Conservation (phyloP, 192 early-diverging fungal species). For the Backusella liffmaniae region DNA sequence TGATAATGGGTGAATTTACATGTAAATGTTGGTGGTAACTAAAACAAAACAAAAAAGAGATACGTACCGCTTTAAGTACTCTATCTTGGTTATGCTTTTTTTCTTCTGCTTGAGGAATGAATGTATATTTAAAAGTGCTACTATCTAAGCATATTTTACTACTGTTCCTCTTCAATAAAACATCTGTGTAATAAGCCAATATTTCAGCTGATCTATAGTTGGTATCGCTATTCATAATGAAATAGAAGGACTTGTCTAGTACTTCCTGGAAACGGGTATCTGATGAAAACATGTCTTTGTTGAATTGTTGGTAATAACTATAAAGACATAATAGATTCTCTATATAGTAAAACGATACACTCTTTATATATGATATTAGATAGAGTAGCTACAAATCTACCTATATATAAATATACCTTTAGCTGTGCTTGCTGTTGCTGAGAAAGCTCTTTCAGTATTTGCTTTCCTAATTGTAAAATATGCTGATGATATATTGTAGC, state of each 20-base stretch:
- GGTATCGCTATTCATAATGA: background rate
- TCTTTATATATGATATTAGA: background rate
- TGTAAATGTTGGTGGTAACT: too few species aligned
- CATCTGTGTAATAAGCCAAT: background rate
- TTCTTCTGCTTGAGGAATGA: background rate
- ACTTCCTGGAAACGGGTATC: background rate
- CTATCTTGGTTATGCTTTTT: background rate
- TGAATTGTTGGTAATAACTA: background rate
- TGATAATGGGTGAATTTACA: background rate
- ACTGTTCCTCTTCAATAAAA: background rate
- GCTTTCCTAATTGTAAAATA: background rate
- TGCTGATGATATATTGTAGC: background rate
- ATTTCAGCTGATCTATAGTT: background rate
- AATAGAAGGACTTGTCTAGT: background rate
- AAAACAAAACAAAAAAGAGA: background rate
- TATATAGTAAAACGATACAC: background rate
- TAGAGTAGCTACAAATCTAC: background rate
- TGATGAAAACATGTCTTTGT: background rate
- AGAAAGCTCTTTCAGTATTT: background rate
- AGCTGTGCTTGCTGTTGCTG: background rate
- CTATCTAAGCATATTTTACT: background rate
- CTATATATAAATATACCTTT: background rate
- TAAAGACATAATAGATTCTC: background rate
- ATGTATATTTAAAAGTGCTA: background rate
- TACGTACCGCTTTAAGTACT: background rate